Evolutionary conservation across 129 eudicot genomes (phyloP).

Genomic region (Daucus carota): DH1_v3.0 NC_030386.2:14547001-14547500

Average conservation of each 20-base stretch:
- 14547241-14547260: neutral
- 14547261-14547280: neutral
- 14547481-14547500: constrained; percentile 48
- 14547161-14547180: neutral
- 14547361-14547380: neutral
- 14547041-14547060: neutral
- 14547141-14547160: neutral
- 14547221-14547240: neutral
- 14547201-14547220: neutral
- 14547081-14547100: neutral
- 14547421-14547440: neutral
- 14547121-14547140: neutral
- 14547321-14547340: neutral
- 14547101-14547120: neutral
- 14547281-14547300: neutral
- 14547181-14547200: neutral
- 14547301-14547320: neutral
- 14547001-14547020: neutral
- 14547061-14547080: neutral
- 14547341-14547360: neutral
- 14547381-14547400: neutral
- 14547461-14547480: constrained; percentile 31
- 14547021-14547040: neutral
- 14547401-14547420: neutral
- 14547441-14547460: neutral